Evolutionary conservation across 2,329 filamentous ascomycete species (phyloP), one percentile per base, ranked within the genome.

Genomic region (Hirsutella minnesotensis): DNA sequence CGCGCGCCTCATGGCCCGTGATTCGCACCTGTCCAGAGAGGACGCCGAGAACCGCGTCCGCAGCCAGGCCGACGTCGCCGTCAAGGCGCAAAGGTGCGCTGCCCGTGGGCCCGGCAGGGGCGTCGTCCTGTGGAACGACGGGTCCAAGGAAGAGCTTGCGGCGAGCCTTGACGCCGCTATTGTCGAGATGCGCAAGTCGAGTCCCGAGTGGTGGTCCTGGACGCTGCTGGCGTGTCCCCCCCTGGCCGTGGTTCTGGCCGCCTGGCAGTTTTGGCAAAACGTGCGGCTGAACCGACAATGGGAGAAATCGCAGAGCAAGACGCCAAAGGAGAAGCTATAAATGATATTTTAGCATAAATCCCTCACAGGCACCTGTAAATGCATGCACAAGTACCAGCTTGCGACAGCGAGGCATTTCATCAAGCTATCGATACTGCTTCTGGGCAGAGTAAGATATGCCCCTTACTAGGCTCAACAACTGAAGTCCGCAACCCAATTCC

Each of bases 101-200:
- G 78, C 74, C 38, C 69, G 87, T 38, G 75, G 70, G 41, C 59
- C 63, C 37, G 78, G 77, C 7, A 73, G 72, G 39, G 90, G 89
- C 0, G 73, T 88, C 3, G 86, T 95, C 29, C 73, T 98, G 20
- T 92, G 86, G 86, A 98, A 98, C 64, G 90, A 96, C 64, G 77
- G 77, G 3, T 78, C 77, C 38, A 80, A 71, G 55, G 79, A 79
- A 30, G 77, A 87, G 48, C 61, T 98, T 56, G 73, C 76, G 61
- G 61, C 56, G 40, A 79, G 86, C 59, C 67, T 96, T 10, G 70
- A 72, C 41, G 68, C 65, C 46, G 83, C 81, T 8, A 78, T 96
- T 66, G 56, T 54, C 4, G 70, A 72, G 46, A 65, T 95, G 31
- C 71, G 69, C 53, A 67, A 55, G 38, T 63, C 65, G 16, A 92